Conservation (phyloP, 495 filamentous ascomycete genomes). For the Talaromyces thailandensis region DNA sequence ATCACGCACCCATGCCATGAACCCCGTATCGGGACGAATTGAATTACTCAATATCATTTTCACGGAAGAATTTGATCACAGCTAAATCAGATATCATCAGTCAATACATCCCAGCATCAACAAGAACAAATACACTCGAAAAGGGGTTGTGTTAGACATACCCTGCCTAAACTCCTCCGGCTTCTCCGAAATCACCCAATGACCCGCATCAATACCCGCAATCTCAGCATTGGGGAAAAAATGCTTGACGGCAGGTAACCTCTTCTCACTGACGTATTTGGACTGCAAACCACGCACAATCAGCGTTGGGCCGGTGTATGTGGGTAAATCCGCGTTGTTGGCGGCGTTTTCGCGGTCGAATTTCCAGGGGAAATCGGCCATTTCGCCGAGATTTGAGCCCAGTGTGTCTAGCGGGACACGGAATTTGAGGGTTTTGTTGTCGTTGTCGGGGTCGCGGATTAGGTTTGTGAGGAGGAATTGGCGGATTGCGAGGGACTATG, state of each 20-base stretch:
- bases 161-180: slow-evolving; percentile 78
- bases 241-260: slow-evolving; percentile 73
- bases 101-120: background rate
- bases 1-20: background rate
- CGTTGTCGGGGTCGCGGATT: slow-evolving; percentile 36
- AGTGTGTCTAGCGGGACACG: slow-evolving; percentile 55
- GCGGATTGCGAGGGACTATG: slow-evolving; percentile 60
- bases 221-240: slow-evolving; percentile 84
- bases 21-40: background rate
- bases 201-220: slow-evolving; percentile 76
- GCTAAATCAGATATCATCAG: slow-evolving; percentile 19
- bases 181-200: slow-evolving; percentile 93
- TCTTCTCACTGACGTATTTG: slow-evolving; percentile 78
- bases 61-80: slow-evolving; percentile 31
- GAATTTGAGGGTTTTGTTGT: slow-evolving; percentile 33
- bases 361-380: slow-evolving; percentile 65
- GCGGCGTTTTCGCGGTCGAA: slow-evolving; percentile 36
- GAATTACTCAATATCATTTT: slow-evolving; percentile 7
- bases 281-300: slow-evolving; percentile 80
- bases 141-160: too few species aligned
- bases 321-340: slow-evolving; percentile 34
- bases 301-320: slow-evolving; percentile 69
- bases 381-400: slow-evolving; percentile 46
- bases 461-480: slow-evolving; percentile 95
- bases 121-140: background rate